phyloP scores from a whole-genome alignment of 1,284 basidiomycete species.

The Malassezia sympodialis region DNA sequence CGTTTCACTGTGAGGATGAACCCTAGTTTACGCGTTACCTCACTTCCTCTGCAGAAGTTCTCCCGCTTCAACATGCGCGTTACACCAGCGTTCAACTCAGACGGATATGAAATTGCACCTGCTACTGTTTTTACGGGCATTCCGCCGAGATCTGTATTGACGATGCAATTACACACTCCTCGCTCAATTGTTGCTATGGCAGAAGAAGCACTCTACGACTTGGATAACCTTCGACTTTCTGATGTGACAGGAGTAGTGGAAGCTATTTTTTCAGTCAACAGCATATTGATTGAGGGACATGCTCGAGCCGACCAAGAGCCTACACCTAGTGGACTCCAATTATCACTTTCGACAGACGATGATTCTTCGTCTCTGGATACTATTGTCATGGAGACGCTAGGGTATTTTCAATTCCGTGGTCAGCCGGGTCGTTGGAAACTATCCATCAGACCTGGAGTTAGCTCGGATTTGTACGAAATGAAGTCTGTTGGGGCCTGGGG shows the following conservation, averaged over 20 bases:
- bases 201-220: conserved; percentile 73
- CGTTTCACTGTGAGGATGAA: conserved; percentile 37
- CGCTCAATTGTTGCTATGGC: conserved; percentile 86
- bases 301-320: conserved; percentile 61
- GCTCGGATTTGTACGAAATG: conserved; percentile 68
- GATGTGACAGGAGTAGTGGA: conserved; percentile 61
- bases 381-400: conserved; percentile 79
- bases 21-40: conserved; percentile 43
- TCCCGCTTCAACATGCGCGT: conserved; percentile 68
- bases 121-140: conserved; percentile 41
- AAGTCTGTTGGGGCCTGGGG: conserved; percentile 64
- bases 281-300: conserved; percentile 85
- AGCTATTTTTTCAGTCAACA: conserved; percentile 74
- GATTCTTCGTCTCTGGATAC: conserved; percentile 35
- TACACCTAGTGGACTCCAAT: conserved; percentile 60
- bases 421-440: conserved; percentile 76
- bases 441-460: conserved; percentile 69
- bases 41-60: conserved; percentile 85
- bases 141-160: conserved; percentile 65
- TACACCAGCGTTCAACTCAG: conserved; percentile 58
- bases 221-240: conserved; percentile 84
- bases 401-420: conserved; percentile 91
- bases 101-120: conserved; percentile 52
- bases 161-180: conserved; percentile 78
- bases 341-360: conserved; percentile 35